Conservation (phyloP, 2,329 filamentous ascomycete genomes). For the Podosphaera xanthii region DNA sequence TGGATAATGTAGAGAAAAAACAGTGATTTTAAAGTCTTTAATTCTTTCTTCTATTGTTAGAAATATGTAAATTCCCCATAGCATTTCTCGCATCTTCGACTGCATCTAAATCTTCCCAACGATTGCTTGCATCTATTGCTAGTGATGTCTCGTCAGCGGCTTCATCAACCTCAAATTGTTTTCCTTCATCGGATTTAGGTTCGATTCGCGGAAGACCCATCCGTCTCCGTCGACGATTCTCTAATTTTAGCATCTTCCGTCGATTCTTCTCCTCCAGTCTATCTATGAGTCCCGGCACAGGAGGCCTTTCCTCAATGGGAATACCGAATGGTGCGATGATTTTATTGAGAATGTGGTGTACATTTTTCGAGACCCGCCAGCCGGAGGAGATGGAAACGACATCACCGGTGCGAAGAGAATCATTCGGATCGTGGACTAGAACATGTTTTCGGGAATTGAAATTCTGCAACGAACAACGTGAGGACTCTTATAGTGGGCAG, state of each 20-base stretch:
- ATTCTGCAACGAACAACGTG: constrained; percentile 21
- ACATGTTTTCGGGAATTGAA: constrained; percentile 41
- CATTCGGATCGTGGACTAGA: constrained; percentile 58
- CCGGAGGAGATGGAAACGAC: constrained; percentile 47
- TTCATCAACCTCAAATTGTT: no score
- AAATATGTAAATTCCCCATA: no score
- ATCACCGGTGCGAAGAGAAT: constrained; percentile 51
- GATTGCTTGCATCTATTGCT: no score
- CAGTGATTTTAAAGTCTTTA: no score
- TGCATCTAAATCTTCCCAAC: no score
- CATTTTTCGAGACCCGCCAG: constrained; percentile 39
- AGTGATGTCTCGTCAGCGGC: no score
- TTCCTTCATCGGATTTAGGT: no score
- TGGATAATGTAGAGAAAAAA: no score
- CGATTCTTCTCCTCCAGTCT: constrained; percentile 31
- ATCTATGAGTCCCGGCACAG: constrained; percentile 41
- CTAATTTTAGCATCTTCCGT: constrained; percentile 29
- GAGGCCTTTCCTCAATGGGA: constrained; percentile 38
- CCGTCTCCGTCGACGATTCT: not conserved
- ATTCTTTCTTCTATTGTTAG: no score
- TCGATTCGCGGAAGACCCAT: no score
- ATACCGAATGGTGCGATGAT: constrained; percentile 51
- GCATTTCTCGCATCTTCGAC: no score
- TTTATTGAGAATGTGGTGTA: constrained; percentile 50
- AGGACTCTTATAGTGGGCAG: not conserved